phyloP scores from a whole-genome alignment of 371 early-diverging fungal genomes.

The Rhizopus arrhizus region DNA sequence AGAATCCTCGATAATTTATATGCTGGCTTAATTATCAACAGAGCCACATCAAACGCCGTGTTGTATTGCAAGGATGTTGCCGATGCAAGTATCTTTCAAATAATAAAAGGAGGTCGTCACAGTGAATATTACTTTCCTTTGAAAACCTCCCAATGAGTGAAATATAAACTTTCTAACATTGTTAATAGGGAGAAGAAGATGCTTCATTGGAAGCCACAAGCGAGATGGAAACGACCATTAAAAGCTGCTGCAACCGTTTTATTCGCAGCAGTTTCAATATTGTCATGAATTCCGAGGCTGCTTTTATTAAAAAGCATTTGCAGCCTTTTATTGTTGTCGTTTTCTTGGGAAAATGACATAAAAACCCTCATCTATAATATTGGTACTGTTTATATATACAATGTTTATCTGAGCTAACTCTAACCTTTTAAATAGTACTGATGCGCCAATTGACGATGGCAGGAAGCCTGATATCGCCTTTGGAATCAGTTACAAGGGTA shows the following conservation, averaged over 20 bases:
- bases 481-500: not conserved
- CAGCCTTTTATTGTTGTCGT: constrained; percentile 1
- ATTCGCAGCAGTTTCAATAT: not conserved
- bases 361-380: not conserved
- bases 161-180: not conserved
- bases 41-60: not conserved
- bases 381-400: not conserved
- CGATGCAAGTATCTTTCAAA: not conserved
- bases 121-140: too few relatives aligned
- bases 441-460: not conserved
- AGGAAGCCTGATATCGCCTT: not conserved
- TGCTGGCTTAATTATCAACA: not conserved
- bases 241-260: not conserved
- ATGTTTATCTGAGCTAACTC: constrained; percentile 1
- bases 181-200: constrained; percentile 4
- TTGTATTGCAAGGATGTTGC: constrained; percentile 2
- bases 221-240: not conserved
- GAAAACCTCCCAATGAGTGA: too few relatives aligned
- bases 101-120: not conserved
- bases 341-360: not conserved
- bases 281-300: not conserved
- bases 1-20: not conserved
- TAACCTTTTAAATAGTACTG: not conserved
- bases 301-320: constrained; percentile 2
- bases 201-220: not conserved